Evolutionary conservation across 2,329 filamentous ascomycete species (phyloP).

Genomic region (Hymenoscyphus scutula): DNA sequence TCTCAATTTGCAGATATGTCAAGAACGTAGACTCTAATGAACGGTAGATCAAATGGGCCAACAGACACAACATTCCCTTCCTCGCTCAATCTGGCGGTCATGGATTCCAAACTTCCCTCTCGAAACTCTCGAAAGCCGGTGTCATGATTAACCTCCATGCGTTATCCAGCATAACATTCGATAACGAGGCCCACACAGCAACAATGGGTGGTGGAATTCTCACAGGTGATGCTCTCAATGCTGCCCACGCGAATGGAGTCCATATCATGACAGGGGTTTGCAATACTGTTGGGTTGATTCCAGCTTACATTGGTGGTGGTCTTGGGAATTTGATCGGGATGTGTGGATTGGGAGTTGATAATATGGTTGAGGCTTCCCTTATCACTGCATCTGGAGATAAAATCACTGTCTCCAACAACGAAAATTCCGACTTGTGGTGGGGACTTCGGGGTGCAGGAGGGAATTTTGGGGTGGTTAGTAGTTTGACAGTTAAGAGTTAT

Average conservation of each 20-base stretch:
- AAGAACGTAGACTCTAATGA: no score
- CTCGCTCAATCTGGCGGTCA: constrained; percentile 18
- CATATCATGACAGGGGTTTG: constrained; percentile 13
- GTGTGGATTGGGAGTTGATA: background rate
- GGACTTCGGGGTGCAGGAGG: background rate
- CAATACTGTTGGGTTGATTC: background rate
- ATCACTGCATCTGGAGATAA: background rate
- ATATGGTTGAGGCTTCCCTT: background rate
- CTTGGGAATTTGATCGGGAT: background rate
- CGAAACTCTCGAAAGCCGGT: background rate
- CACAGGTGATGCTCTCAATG: constrained; percentile 4
- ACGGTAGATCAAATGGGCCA: constrained; percentile 19
- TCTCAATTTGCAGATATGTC: no score
- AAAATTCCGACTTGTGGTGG: background rate
- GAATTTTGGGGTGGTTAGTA: background rate
- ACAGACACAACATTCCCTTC: constrained; percentile 13
- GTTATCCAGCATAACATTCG: background rate
- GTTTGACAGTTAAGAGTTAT: background rate
- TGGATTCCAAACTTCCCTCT: constrained; percentile 7
- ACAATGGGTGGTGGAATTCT: constrained; percentile 14
- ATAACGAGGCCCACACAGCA: constrained; percentile 1
- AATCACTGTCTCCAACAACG: background rate
- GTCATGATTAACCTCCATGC: background rate
- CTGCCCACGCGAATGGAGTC: background rate
- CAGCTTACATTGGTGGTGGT: background rate